These are phyloP conservation scores for Xylaria sp. DNA, from an alignment of 2,329 filamentous ascomycete species.

Conservation along the genomic window DNA sequence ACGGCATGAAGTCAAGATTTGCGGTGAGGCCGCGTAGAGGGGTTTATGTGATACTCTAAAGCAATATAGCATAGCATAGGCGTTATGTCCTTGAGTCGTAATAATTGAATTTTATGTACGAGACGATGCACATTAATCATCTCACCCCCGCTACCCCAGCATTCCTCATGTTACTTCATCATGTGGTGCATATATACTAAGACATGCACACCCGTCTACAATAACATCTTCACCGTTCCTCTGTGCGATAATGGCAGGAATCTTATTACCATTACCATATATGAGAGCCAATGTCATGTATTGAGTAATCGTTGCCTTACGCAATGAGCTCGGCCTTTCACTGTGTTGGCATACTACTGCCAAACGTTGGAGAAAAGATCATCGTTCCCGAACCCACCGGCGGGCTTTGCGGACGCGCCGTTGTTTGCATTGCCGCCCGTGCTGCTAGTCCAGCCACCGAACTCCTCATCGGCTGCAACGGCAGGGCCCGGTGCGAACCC, in stretches of 20 bases:
- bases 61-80: conserved; percentile 50
- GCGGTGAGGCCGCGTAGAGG: neutral
- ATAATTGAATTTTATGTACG: conserved; percentile 32
- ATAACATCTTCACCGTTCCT: neutral
- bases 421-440: conserved; percentile 56
- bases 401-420: conserved; percentile 62
- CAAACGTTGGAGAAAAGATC: conserved; percentile 97
- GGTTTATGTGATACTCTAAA: conserved; percentile 12
- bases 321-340: conserved; percentile 1
- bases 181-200: conserved; percentile 26
- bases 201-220: conserved; percentile 2
- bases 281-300: neutral
- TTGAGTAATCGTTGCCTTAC: neutral
- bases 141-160: neutral
- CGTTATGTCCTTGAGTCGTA: conserved; percentile 43
- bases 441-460: conserved; percentile 92
- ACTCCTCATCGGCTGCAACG: conserved; percentile 91
- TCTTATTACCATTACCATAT: neutral
- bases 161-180: conserved; percentile 31
- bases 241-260: neutral
- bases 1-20: neutral
- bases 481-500: conserved; percentile 74
- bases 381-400: conserved; percentile 74
- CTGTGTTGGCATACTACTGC: conserved; percentile 65
- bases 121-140: conserved; percentile 15